Evolutionary conservation across 352 stramenopile genomes (phyloP), one percentile per base, ranked within the genome.

Genomic region (Globisporangium camurandrum): DNA sequence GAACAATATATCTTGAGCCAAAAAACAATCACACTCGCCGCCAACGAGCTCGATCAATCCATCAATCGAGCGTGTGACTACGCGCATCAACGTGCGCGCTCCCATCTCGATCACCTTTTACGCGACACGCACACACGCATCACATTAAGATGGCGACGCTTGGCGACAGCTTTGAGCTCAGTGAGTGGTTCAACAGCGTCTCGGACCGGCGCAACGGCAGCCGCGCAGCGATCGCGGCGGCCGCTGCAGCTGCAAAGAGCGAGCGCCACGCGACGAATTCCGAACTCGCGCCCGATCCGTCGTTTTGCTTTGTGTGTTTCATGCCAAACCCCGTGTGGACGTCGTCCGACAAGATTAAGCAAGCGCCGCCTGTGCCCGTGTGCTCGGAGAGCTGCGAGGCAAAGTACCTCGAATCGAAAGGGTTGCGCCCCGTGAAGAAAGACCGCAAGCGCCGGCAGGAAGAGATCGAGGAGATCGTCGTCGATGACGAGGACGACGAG

Each of bases 111-210:
- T n/a, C n/a, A n/a, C n/a, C n/a, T n/a, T n/a, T n/a, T n/a, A n/a
- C n/a, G n/a, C 34, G 34, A 39, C 34, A 19, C 34, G 7, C 34
- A 39, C 30, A 57, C 4, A n/a, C 11, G 33, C 33, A 12, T 16
- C 4, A 22, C 5, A 7, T 19, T 24, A 56, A 23, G 43, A 68
- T 67, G 63, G 43, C 65, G 52, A 57, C 49, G 23, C 61, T 84
- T 41, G 69, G 66, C 43, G 72, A 85, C 37, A 64, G 71, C 40
- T 90, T 90, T 47, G 69, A 87, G 68, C 67, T 90, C 31, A 87
- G 77, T 61, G 75, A 82, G 69, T 91, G 80, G 80, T 91, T 87
- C 58, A 91, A 91, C 51, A 62, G 43, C 41, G 39, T 59, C 38
- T 48, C 52, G 5, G 30, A 42, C 17, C 38, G 39, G 6, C 56